Conservation (phyloP, 441 rosid genomes). For the Erodium moschatum region DNA sequence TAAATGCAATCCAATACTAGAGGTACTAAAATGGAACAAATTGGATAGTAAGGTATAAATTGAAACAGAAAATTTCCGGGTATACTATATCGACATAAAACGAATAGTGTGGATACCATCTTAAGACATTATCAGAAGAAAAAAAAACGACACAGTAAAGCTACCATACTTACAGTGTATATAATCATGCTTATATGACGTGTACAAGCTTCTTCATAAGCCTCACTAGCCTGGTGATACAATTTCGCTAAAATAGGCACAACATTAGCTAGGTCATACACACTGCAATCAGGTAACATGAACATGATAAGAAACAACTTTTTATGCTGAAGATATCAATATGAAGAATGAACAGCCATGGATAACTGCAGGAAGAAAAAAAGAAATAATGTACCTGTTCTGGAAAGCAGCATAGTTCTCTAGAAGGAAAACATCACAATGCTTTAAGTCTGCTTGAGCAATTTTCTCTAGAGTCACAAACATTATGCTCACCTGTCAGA, state of each 20-base stretch:
- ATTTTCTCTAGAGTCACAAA: slow-evolving; percentile 88
- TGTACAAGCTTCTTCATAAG: slow-evolving; percentile 93
- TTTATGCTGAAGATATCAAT: not conserved
- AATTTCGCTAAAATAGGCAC: slow-evolving; percentile 95
- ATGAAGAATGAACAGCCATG: slow-evolving; percentile 11
- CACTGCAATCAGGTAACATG: slow-evolving; percentile 43
- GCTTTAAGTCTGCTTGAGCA: slow-evolving; percentile 83
- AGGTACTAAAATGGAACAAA: not conserved
- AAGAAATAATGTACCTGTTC: slow-evolving; percentile 47
- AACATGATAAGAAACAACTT: not conserved
- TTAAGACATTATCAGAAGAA: not conserved
- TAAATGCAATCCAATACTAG: no score
- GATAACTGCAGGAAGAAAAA: not conserved
- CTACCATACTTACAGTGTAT: slow-evolving; percentile 56
- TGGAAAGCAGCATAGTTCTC: slow-evolving; percentile 99
- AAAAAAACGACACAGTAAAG: not conserved
- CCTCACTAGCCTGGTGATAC: slow-evolving; percentile 98
- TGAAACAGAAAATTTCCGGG: not conserved
- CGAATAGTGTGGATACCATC: not conserved
- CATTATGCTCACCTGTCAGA: slow-evolving; percentile 86
- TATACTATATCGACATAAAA: no score
- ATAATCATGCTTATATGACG: slow-evolving; percentile 93
- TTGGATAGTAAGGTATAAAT: not conserved
- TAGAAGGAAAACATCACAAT: slow-evolving; percentile 81
- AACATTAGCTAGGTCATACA: slow-evolving; percentile 94